These are phyloP conservation scores for Daldinia sp. DNA, from an alignment of 2,329 filamentous ascomycete species.

Conservation along the genomic window DNA sequence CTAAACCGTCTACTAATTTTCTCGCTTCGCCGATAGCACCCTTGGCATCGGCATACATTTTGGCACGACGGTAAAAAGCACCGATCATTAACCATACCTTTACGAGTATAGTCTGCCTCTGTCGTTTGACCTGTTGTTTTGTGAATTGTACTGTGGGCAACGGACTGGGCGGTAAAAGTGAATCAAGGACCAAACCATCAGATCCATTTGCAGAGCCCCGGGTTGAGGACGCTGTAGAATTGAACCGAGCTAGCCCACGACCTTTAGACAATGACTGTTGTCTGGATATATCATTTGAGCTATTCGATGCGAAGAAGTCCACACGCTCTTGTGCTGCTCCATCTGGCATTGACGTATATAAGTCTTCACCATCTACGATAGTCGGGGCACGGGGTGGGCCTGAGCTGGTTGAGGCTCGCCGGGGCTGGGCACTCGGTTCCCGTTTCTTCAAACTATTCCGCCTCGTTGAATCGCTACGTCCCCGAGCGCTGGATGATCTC, in stretches of 20 bases:
- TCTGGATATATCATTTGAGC: slow-evolving; percentile 51
- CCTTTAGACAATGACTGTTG: slow-evolving; percentile 54
- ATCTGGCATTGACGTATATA: slow-evolving; percentile 59
- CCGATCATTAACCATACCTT: slow-evolving; percentile 92
- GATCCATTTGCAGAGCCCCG: slow-evolving; percentile 52
- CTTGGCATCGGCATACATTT: slow-evolving; percentile 79
- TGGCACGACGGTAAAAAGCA: slow-evolving; percentile 84
- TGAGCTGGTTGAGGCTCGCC: slow-evolving; percentile 55
- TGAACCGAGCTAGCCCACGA: slow-evolving; percentile 55
- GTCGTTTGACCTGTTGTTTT: slow-evolving; percentile 60
- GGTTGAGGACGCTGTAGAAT: slow-evolving; percentile 55
- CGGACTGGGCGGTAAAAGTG: slow-evolving; percentile 56
- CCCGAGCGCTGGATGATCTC: slow-evolving; percentile 51
- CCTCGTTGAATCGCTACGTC: slow-evolving; percentile 57
- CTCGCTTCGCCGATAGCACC: slow-evolving; percentile 84
- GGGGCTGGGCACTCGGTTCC: slow-evolving; percentile 58
- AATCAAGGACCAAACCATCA: slow-evolving; percentile 52
- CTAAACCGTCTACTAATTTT: slow-evolving; percentile 75
- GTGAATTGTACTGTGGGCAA: slow-evolving; percentile 64
- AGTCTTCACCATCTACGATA: slow-evolving; percentile 59
- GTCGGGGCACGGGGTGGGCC: slow-evolving; percentile 51
- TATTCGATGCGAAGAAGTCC: slow-evolving; percentile 56
- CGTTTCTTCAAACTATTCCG: slow-evolving; percentile 63
- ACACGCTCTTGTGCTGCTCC: slow-evolving; percentile 46
- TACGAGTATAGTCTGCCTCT: slow-evolving; percentile 66